Evolutionary conservation across 345 rosid species (phyloP).

Genomic region (Populus nigra): DNA sequence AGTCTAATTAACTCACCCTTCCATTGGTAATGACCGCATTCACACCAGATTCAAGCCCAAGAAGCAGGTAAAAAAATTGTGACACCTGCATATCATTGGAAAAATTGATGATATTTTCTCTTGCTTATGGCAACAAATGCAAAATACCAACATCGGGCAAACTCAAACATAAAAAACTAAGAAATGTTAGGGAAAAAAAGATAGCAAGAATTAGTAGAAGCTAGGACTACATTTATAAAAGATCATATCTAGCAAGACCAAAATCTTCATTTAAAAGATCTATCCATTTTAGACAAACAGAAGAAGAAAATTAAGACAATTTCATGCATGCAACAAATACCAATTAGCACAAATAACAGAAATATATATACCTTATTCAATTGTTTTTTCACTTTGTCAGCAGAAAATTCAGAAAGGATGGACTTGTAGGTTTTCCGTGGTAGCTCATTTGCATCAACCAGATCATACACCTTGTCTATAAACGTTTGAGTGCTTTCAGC

Average conservation of each 20-base stretch:
- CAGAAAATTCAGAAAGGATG: constrained; percentile 44
- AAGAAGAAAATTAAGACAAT: neutral
- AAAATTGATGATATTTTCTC: constrained; percentile 10
- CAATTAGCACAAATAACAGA: neutral
- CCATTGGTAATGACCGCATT: constrained; percentile 88
- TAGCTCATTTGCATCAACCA: constrained; percentile 71
- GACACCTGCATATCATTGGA: constrained; percentile 49
- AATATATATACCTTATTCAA: constrained; percentile 55
- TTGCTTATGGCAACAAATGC: neutral
- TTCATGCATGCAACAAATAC: neutral
- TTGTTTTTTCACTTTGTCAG: constrained; percentile 41
- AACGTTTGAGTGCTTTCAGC: constrained; percentile 51
- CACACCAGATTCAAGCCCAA: constrained; percentile 61
- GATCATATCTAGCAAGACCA: neutral
- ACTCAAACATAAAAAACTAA: neutral
- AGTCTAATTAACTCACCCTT: constrained; percentile 54
- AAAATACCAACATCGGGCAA: neutral
- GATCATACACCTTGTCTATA: constrained; percentile 67
- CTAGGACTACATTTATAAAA: neutral
- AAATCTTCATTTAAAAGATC: too few relatives aligned
- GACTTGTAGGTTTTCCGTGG: constrained; percentile 57
- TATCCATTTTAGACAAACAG: neutral
- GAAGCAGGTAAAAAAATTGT: constrained; percentile 54
- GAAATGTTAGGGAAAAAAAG: neutral
- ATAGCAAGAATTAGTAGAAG: neutral